These are phyloP conservation scores for Scortechinia acanthostroma DNA, from an alignment of 2,329 filamentous ascomycete genomes.

Conservation along the genomic window DNA sequence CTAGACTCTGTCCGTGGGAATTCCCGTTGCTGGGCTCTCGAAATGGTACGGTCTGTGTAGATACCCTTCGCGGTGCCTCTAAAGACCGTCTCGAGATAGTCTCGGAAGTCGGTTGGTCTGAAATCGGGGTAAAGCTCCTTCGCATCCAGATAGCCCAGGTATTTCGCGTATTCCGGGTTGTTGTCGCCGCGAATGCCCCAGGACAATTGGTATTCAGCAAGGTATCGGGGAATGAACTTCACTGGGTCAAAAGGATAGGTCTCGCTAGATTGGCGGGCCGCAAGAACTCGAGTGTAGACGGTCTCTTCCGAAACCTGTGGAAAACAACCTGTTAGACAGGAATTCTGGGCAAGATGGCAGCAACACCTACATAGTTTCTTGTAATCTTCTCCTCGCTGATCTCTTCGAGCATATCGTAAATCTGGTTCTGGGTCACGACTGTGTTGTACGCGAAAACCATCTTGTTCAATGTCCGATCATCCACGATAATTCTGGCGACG, in stretches of 20 bases:
- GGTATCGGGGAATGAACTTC: constrained; percentile 21
- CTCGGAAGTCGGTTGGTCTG: constrained; percentile 23
- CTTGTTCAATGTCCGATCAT: constrained; percentile 43
- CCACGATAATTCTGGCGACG: constrained; percentile 38
- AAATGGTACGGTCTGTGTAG: background rate
- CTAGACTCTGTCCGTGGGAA: constrained; percentile 1
- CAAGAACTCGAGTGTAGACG: constrained; percentile 19
- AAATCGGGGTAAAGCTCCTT: constrained; percentile 46
- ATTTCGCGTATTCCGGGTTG: constrained; percentile 38
- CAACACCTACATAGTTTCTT: constrained; percentile 23
- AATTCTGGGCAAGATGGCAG: background rate
- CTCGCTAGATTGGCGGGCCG: constrained; percentile 20
- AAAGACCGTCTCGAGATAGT: constrained; percentile 28
- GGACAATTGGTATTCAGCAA: constrained; percentile 32
- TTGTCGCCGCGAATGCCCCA: constrained; percentile 43
- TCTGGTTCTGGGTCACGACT: constrained; percentile 32
- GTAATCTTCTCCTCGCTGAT: constrained; percentile 36
- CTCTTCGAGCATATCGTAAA: constrained; percentile 34
- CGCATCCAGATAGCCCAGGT: constrained; percentile 41
- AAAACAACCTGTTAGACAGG: background rate
- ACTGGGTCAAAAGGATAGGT: constrained; percentile 23
- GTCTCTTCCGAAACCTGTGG: constrained; percentile 21
- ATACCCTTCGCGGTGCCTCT: constrained; percentile 16
- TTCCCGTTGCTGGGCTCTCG: background rate
- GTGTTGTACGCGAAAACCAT: constrained; percentile 39